These are phyloP conservation scores for Boletales sp. DNA, from an alignment of 768 basidiomycete genomes.

Conservation along the genomic window DNA sequence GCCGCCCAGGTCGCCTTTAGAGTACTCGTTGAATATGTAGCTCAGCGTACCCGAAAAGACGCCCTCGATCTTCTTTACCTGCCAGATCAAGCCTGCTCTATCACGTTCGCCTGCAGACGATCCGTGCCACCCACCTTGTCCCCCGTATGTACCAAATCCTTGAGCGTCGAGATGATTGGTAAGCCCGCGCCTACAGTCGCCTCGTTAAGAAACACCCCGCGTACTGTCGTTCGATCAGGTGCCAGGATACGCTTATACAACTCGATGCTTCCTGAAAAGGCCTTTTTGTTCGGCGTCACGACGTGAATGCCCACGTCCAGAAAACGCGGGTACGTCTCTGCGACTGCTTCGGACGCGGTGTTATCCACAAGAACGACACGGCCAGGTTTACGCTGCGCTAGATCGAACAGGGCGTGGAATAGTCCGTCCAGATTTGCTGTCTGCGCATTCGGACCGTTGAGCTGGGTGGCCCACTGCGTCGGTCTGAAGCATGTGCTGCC, in stretches of 20 bases:
- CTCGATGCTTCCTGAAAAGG: constrained; percentile 66
- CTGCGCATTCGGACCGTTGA: constrained; percentile 40
- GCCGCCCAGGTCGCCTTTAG: constrained; percentile 62
- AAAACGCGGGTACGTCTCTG: constrained; percentile 77
- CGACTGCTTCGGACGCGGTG: constrained; percentile 82
- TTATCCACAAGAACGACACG: constrained; percentile 84
- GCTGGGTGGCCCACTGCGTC: constrained; percentile 43
- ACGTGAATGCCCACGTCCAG: constrained; percentile 77
- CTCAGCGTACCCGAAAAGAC: constrained; percentile 97
- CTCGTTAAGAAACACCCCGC: constrained; percentile 75
- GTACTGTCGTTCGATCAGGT: constrained; percentile 36
- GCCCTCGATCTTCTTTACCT: constrained; percentile 91
- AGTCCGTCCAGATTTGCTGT: constrained; percentile 36
- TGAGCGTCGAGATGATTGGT: constrained; percentile 87
- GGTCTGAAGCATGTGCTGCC: constrained; percentile 38
- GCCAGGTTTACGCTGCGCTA: constrained; percentile 41
- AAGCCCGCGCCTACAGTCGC: constrained; percentile 95
- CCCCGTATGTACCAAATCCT: constrained; percentile 88
- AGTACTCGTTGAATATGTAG: constrained; percentile 98
- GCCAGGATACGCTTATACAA: constrained; percentile 62
- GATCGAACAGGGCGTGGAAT: constrained; percentile 38
- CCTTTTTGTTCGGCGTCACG: constrained; percentile 98
- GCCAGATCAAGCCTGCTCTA: not conserved
- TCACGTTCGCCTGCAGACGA: not conserved
- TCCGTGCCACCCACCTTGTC: constrained; percentile 60